These are phyloP conservation scores for Ministeria vibrans DNA, from an alignment of 78 protist genomes.

Conservation along the genomic window DNA sequence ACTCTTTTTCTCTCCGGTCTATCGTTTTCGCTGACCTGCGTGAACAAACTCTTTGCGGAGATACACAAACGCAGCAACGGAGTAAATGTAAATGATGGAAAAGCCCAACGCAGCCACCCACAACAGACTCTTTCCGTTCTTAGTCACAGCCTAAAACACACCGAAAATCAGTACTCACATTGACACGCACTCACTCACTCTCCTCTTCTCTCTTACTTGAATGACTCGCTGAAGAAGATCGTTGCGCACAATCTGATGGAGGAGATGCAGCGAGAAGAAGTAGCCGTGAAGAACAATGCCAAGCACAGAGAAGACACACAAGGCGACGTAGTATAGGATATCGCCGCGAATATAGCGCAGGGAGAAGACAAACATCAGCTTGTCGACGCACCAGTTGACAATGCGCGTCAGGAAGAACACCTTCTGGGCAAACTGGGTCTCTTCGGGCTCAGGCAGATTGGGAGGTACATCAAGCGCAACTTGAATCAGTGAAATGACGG, in stretches of 20 bases:
- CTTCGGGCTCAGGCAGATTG: neutral
- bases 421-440: neutral
- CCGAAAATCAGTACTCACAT: neutral
- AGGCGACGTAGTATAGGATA: neutral
- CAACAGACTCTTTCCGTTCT: constrained; percentile 25
- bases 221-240: constrained; percentile 11
- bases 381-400: too few species aligned
- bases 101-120: constrained; percentile 21
- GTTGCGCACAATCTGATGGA: neutral
- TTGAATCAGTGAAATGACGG: neutral
- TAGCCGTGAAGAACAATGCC: neutral
- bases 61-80: constrained; percentile 22
- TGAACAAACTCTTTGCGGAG: neutral
- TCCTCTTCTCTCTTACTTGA: neutral
- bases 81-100: constrained; percentile 13
- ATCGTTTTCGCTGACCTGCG: too few species aligned
- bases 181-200: neutral
- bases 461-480: neutral
- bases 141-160: constrained; percentile 1
- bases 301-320: neutral
- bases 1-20: too few species aligned
- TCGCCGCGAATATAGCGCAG: too few species aligned
- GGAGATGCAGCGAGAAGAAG: neutral
- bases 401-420: neutral
- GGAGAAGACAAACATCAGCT: too few species aligned